Evolutionary conservation across 352 stramenopile species (phyloP), one percentile per base, ranked within the genome.

Genomic region (Globisporangium paroecandrum): DNA sequence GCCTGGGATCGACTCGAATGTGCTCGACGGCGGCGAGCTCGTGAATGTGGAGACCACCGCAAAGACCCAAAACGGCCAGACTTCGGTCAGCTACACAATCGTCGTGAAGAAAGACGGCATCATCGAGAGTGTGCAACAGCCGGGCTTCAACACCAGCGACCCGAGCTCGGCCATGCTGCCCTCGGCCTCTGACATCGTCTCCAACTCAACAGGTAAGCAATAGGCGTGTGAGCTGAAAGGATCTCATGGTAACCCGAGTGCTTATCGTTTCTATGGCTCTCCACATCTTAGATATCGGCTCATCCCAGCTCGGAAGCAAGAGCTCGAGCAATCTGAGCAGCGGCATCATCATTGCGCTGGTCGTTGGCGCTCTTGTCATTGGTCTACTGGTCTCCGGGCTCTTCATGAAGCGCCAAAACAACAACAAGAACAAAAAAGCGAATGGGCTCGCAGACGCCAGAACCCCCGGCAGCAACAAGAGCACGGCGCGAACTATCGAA

Each of bases 51-150:
- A 82, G 27, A 80, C 75, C 3, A 73, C 71, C 46, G 76, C 69
- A 25, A 77, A 71, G 27, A 65, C 67, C 1, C 61, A 41, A 9
- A 57, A 80, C 22, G 74, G 72, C 34, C 73, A 71, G 27, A 78
- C 65, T 2, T 69, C 67, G 2, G 71, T 78, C 65, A 78, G 58
- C 62, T 84, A 84, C 65, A 76, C 72, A 34, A 74, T 84, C 66
- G 68, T 84, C 68, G 74, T 77, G 12, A 72, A 68, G 62, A 74
- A 68, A 22, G 73, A 64, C 46, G 46, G 75, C 70, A 55, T 69
- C 65, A 36, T 66, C 58, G 64, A 62, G 58, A 63, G n/a, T 1
- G 36, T 66, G 25, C 47, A 63, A 36, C 65, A 58, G 34, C 36
- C 58, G 8, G 65, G 20, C 9, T 69, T 60, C 56, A 69, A 69